Percentiles rank a stretch among this genome's conserved stretches.
Conservation (phyloP, 192 early-diverging fungal genomes). For the Mortierella antarctica region DNA sequence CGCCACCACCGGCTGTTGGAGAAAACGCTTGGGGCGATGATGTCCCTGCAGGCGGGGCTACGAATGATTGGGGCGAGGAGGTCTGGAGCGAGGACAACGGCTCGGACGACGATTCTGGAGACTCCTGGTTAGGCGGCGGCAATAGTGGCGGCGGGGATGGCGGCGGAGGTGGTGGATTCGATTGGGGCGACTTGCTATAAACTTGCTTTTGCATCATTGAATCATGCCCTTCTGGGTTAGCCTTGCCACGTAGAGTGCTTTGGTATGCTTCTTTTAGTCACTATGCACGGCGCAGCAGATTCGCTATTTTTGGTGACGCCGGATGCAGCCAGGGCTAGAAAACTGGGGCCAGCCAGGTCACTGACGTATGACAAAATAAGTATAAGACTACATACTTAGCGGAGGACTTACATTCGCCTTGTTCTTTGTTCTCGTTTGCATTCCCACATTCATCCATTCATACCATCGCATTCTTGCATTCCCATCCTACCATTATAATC, state of each 20-base stretch:
- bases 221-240: neutral
- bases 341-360: too few relatives aligned
- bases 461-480: neutral
- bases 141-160: constrained; percentile 8
- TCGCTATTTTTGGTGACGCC: too few relatives aligned
- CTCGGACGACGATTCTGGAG: constrained; percentile 17
- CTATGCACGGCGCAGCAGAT: too few relatives aligned
- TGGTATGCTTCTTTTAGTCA: neutral
- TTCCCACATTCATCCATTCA: neutral
- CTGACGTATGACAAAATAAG: too few relatives aligned
- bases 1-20: constrained; percentile 4
- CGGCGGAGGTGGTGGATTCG: constrained; percentile 26
- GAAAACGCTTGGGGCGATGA: constrained; percentile 5
- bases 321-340: too few relatives aligned
- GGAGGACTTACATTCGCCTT: too few relatives aligned
- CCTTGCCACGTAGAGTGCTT: neutral
- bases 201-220: neutral
- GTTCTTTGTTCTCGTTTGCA: too few relatives aligned
- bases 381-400: too few relatives aligned
- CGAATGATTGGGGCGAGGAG: constrained; percentile 55
- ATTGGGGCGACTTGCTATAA: constrained; percentile 35
- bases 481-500: neutral
- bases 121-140: constrained; percentile 39
- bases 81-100: constrained; percentile 52
- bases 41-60: constrained; percentile 17